Evolutionary conservation across 2,329 filamentous ascomycete species (phyloP).

Genomic region (Diaporthe sp.): DNA sequence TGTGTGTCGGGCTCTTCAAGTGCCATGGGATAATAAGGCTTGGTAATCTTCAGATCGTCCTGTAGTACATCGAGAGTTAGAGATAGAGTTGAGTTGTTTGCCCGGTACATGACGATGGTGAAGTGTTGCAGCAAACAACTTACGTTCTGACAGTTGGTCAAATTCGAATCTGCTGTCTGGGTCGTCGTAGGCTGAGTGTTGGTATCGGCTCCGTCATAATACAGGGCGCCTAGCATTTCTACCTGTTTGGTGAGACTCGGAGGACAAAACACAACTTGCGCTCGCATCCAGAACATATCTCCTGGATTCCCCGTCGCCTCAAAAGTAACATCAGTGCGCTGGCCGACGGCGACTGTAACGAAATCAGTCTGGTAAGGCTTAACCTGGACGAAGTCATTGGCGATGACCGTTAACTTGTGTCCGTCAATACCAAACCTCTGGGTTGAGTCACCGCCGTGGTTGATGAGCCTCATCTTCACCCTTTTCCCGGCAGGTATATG

Average conservation of each 20-base stretch:
- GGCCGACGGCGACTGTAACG: neutral
- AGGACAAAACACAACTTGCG: neutral
- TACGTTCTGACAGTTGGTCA: neutral
- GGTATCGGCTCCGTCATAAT: neutral
- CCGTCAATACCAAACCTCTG: neutral
- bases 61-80: neutral
- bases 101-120: neutral
- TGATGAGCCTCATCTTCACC: neutral
- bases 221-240: neutral
- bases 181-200: neutral
- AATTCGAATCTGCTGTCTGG: neutral
- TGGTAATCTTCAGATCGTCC: neutral
- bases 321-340: neutral
- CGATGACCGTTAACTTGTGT: neutral
- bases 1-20: neutral
- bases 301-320: neutral
- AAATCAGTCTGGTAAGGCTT: neutral
- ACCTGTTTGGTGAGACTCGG: neutral
- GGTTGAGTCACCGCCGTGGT: neutral
- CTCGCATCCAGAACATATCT: neutral
- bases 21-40: neutral
- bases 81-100: neutral
- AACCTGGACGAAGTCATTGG: neutral
- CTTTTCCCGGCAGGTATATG: neutral
- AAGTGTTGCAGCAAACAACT: no score